Base-by-base conservation (phyloP, 345 rosid species). In the Firmiana major region DNA sequence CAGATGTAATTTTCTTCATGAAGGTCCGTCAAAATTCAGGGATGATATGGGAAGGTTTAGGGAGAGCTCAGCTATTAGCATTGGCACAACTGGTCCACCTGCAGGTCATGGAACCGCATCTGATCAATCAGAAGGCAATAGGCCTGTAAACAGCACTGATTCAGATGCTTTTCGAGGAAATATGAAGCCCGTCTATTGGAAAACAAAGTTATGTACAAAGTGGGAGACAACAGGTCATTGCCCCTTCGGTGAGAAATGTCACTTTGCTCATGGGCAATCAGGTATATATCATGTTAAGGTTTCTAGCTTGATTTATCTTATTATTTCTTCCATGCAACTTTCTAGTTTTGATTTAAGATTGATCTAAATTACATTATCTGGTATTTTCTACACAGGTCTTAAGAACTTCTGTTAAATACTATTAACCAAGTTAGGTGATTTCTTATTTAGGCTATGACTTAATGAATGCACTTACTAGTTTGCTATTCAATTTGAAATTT, bases 241-340 rank as follows among this genome's bases (percentile, higher is more conserved):
- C 63, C 97, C 93, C 70, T 96, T 91, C 76, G 97, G 97, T 0
- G 97, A 93, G 71, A 93, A 91, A 73, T 93, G 99, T 60, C 93
- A 92, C 89, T 96, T 90, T 82, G 99, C 98, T 78, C 98, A 96
- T 82, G 98, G 99, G 12, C 89, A 82, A 82, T 80, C 97, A 84
- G 98, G 99, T 96, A 81, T 72, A 54, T 19, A 36, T 53, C 22
- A 24, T 75, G 69, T 71, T 73, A 36, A 69, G 15, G 51, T 48
- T 59, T 40, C 62, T 70, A 46, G 26, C 28, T 26, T 65, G 57
- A 58, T 66, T 40, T 4, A 16, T 16, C 51, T 38, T 62, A 16
- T 57, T 19, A 15, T 59, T 75, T 53, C 42, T 36, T 21, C 36
- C 38, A 45, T 53, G 55, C 57, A 43, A 24, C 42, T 73, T 64